phyloP scores from a whole-genome alignment of 139 green algal genomes.

The Micractinium conductrix region DNA sequence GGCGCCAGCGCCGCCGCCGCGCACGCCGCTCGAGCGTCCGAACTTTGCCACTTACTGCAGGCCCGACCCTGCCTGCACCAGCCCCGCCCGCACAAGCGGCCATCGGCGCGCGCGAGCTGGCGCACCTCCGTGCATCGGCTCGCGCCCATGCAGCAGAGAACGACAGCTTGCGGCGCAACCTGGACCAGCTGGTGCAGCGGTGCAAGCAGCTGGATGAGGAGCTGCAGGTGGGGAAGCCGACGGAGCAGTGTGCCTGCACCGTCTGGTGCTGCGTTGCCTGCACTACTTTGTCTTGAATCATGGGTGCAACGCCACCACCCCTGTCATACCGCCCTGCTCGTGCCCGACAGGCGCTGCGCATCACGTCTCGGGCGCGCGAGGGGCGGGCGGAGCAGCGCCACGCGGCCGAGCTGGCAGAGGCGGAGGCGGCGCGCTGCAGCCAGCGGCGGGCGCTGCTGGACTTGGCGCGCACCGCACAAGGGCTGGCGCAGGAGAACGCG shows the following conservation, averaged over 20 bases:
- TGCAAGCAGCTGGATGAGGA: neutral
- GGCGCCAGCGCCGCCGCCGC: too few relatives aligned
- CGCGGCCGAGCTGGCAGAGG: neutral
- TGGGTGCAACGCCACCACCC: too few relatives aligned
- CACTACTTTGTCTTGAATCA: neutral
- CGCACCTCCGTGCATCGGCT: neutral
- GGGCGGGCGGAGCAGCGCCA: neutral
- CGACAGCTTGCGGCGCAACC: neutral
- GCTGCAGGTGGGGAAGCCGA: neutral
- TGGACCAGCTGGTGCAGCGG: neutral
- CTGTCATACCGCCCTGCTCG: too few relatives aligned
- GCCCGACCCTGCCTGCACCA: too few relatives aligned
- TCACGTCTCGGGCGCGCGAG: neutral
- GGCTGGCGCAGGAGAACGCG: neutral
- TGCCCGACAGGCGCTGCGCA: neutral
- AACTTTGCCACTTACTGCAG: too few relatives aligned
- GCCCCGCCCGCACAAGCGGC: neutral
- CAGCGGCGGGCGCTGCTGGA: conserved; percentile 2
- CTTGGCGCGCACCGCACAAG: neutral
- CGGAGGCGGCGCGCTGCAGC: neutral
- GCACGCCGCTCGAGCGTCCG: too few relatives aligned
- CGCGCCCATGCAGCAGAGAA: neutral
- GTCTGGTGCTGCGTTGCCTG: neutral
- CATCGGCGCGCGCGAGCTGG: neutral
- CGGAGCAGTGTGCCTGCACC: neutral